A percentile compares a stretch with the other conserved stretches of the same genome.
These are phyloP conservation scores for Pythium dissotocum DNA, from an alignment of 352 stramenopile genomes.

Conservation along the genomic window DNA sequence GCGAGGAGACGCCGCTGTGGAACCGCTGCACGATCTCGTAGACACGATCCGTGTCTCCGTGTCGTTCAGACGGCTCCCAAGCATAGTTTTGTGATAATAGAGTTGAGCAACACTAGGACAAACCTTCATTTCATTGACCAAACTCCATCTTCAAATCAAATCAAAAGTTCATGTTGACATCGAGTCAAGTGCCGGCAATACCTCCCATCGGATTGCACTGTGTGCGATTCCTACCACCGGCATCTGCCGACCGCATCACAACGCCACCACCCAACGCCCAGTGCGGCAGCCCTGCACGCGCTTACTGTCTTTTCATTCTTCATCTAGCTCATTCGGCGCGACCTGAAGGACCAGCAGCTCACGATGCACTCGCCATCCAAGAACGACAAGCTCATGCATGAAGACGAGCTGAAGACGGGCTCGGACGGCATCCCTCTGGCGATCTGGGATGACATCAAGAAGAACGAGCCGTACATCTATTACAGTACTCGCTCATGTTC, in stretches of 20 bases:
- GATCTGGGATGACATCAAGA: slow-evolving; percentile 33
- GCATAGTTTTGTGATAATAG: neutral
- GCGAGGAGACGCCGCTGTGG: slow-evolving; percentile 40
- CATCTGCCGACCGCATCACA: too few species aligned
- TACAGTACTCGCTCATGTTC: slow-evolving; percentile 35
- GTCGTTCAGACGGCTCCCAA: neutral
- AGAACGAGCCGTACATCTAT: slow-evolving; percentile 34
- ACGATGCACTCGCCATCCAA: slow-evolving; percentile 24
- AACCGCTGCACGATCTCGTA: slow-evolving; percentile 68
- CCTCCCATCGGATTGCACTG: too few species aligned
- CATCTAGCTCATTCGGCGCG: slow-evolving; percentile 12
- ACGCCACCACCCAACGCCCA: too few species aligned
- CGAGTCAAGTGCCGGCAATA: neutral
- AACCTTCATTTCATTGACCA: neutral
- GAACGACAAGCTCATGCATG: slow-evolving; percentile 30
- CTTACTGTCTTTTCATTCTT: slow-evolving; percentile 10
- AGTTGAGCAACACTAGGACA: neutral
- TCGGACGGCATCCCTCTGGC: slow-evolving; percentile 28
- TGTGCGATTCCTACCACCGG: too few species aligned
- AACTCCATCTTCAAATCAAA: neutral
- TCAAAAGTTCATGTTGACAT: neutral
- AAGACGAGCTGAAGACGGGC: slow-evolving; percentile 23
- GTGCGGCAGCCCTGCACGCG: too few species aligned
- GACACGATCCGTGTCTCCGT: neutral
- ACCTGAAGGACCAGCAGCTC: neutral